These are phyloP conservation scores for Saccharomyces kudriavzevii DNA, from an alignment of 805 yeast species.

Conservation along the genomic window DNA sequence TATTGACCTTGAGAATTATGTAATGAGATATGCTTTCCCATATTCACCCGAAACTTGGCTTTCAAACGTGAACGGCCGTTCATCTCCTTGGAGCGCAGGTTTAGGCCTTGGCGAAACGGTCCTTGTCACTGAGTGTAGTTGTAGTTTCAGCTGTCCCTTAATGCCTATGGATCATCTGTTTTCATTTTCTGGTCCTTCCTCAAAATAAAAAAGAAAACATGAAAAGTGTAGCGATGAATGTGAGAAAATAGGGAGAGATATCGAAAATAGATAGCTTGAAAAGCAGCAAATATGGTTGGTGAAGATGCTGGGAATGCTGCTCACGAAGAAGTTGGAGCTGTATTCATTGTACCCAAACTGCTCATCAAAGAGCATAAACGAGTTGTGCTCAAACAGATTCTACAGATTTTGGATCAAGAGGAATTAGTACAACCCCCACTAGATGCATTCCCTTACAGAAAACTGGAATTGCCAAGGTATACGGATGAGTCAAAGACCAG, in stretches of 20 bases:
- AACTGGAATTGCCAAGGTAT: constrained; percentile 13
- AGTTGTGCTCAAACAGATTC: constrained; percentile 17
- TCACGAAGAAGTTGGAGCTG: background rate
- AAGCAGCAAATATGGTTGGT: background rate
- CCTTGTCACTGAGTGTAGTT: background rate
- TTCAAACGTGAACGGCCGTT: too few relatives aligned
- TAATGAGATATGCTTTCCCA: too few relatives aligned
- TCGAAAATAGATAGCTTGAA: background rate
- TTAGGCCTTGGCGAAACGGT: background rate
- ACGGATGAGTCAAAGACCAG: constrained; percentile 5
- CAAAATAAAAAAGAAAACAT: background rate
- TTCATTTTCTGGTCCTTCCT: background rate
- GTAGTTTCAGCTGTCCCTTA: background rate
- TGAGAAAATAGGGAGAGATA: background rate
- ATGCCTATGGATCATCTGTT: background rate
- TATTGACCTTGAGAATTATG: background rate
- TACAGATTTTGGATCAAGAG: constrained; percentile 12
- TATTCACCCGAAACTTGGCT: too few relatives aligned
- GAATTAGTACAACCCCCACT: constrained; percentile 19
- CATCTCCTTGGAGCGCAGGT: too few relatives aligned
- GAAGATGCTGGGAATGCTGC: background rate
- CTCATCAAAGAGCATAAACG: constrained; percentile 14
- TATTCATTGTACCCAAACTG: background rate
- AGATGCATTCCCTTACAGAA: constrained; percentile 14
- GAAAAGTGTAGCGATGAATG: background rate